Percentiles rank a stretch among this genome's conserved stretches.
Evolutionary conservation across 176 grass and related monocot genomes (phyloP).

Genomic region (sorghum (Sorghum bicolor)): Sorghum_bicolor_NCBIv3 NC_012874.2:41709001-41709500

Average conservation of each 20-base stretch:
- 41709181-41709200: not conserved
- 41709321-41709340: not conserved
- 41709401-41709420: too few relatives aligned
- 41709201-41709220: not conserved
- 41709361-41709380: too few relatives aligned
- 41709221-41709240: not conserved
- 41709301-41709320: not conserved
- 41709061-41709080: not conserved
- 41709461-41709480: too few relatives aligned
- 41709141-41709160: not conserved
- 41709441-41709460: too few relatives aligned
- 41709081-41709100: not conserved
- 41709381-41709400: too few relatives aligned
- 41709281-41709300: not conserved
- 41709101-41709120: not conserved
- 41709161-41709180: too few relatives aligned
- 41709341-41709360: not conserved
- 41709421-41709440: too few relatives aligned
- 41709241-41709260: not conserved
- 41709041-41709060: not conserved
- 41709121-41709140: not conserved
- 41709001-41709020: not conserved
- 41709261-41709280: not conserved
- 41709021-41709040: not conserved
- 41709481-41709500: too few relatives aligned